These are phyloP conservation scores for Quercus bicolor DNA, from an alignment of 306 rosid species.

Conservation along the genomic window DNA sequence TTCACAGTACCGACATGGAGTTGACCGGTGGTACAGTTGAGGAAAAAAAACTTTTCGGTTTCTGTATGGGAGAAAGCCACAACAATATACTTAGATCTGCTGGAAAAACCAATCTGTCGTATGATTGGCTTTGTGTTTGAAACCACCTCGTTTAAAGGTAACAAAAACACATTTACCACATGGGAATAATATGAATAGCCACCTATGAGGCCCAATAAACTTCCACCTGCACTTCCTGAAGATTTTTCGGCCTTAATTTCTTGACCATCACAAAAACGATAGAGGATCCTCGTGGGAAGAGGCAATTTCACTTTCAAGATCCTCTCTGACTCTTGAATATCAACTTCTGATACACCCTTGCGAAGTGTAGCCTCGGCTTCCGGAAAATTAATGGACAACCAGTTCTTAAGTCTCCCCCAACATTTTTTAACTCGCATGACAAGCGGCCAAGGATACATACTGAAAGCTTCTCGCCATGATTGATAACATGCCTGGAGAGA, in stretches of 20 bases:
- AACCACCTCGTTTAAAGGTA: conserved; percentile 52
- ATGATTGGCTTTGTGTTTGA: conserved; percentile 34
- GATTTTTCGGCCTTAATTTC: conserved; percentile 29
- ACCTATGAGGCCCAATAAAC: conserved; percentile 74
- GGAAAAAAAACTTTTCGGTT: conserved; percentile 56
- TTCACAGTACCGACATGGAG: conserved; percentile 68
- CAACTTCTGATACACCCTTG: conserved; percentile 70
- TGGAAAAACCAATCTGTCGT: conserved; percentile 28
- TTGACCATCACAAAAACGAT: conserved; percentile 84
- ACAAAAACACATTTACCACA: conserved; percentile 57
- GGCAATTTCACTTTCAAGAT: conserved; percentile 66
- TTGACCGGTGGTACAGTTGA: conserved; percentile 65
- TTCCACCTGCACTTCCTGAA: conserved; percentile 19
- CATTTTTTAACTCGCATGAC: conserved; percentile 75
- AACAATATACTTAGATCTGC: conserved; percentile 46
- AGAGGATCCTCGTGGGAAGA: conserved; percentile 73
- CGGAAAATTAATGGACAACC: conserved; percentile 56
- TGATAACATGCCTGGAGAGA: conserved; percentile 53
- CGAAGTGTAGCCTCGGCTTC: conserved; percentile 68
- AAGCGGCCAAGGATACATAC: conserved; percentile 84
- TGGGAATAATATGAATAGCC: conserved; percentile 68
- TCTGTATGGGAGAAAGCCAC: conserved; percentile 59
- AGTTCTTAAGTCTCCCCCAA: conserved; percentile 56
- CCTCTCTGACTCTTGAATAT: conserved; percentile 54
- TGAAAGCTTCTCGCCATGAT: conserved; percentile 65